Base-by-base conservation (phyloP, 2,329 filamentous ascomycete genomes). In the Penicillium griseofulvum region DNA sequence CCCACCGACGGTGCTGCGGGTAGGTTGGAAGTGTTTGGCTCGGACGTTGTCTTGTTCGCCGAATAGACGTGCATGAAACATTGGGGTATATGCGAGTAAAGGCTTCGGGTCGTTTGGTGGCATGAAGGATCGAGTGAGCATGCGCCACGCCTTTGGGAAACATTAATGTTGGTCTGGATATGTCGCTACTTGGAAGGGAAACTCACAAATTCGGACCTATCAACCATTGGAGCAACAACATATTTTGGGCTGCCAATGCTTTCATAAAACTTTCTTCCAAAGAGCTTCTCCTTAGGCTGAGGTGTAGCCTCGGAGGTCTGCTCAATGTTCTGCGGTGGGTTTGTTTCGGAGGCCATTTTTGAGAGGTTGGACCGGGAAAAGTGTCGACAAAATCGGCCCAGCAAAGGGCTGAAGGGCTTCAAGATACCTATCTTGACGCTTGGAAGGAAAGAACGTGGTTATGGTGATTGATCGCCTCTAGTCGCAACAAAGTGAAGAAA, bases 171-270 rank as follows among this genome's bases (percentile, higher is more conserved):
- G 48, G 17, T 19, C 12, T 31, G 3, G 3, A 19, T 34, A 36
- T 26, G 6, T 7, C 34, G 28, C 29, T 22, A 44, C 46, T 45
- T 39, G 50, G 59, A 49, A 59, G 55, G 43, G 1, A 4, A 14
- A 79, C 87, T 62, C 80, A 96, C 92, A 78, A 97, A 97, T 79
- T 99, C 94, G 31, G 91, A 97, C 74, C 97, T 90, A 70, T 99
- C 93, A 22, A 99, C 94, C 94, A 99, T 99, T 34, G 94, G 94
- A 33, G 94, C 94, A 52, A 99, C 83, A 29, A 99, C 85, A 62
- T 89, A 87, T 75, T 90, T 96, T 2, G 94, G 94, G 57, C 88
- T 92, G 22, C 94, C 94, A 58, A 99, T 88, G 70, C 90, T 96
- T 77, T 97, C 87, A 70, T 97, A 99, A 72, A 99, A 97, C 12